Conservation (phyloP, 1,284 basidiomycete species). For the Ustanciosporium gigantosporum region DNA sequence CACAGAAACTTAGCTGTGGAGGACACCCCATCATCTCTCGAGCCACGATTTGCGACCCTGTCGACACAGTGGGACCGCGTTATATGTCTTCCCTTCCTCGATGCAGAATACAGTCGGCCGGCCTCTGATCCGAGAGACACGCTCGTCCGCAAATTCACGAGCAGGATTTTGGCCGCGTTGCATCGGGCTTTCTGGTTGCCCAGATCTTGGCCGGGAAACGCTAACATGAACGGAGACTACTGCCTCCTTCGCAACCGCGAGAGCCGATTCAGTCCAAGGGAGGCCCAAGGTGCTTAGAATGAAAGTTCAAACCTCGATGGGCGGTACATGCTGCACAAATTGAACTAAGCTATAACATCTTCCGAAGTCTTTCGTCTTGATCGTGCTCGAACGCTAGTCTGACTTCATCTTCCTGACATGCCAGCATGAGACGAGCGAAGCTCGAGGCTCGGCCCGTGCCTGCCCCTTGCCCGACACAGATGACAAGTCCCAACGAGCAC, state of each 20-base stretch:
- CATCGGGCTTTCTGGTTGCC: constrained; percentile 52
- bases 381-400: constrained; percentile 47
- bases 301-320: too few species aligned
- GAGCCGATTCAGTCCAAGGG: constrained; percentile 7
- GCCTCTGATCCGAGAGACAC: constrained; percentile 8
- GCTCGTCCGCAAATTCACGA: not conserved
- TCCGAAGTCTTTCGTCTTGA: constrained; percentile 37
- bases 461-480: constrained; percentile 52
- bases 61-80: constrained; percentile 38
- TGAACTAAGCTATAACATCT: constrained; percentile 44
- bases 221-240: constrained; percentile 47
- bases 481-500: constrained; percentile 44
- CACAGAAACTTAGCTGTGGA: constrained; percentile 18
- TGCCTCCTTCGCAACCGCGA: constrained; percentile 38
- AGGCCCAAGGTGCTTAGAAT: too few species aligned
- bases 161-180: constrained; percentile 15
- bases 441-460: constrained; percentile 46
- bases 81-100: constrained; percentile 49
- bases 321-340: too few species aligned
- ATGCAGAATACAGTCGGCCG: constrained; percentile 37
- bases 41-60: constrained; percentile 36
- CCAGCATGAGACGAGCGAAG: constrained; percentile 46
- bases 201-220: constrained; percentile 21
- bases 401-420: constrained; percentile 55
- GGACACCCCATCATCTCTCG: constrained; percentile 10